Base-by-base conservation (phyloP, 2,329 filamentous ascomycete species). In the Fusarium sp. region DNA sequence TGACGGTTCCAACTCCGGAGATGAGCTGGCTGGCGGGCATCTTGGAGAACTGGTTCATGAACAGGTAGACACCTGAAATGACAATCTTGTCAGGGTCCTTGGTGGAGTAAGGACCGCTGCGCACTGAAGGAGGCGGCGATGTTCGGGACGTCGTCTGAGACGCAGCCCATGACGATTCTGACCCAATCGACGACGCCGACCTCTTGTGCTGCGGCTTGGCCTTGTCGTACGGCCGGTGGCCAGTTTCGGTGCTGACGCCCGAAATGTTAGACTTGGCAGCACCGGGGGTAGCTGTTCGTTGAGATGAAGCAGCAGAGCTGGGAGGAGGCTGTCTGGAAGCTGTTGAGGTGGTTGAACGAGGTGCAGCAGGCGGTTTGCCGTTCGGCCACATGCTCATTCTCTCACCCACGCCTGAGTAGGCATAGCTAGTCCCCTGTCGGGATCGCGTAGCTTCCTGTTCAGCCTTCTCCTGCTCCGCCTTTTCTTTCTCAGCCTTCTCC, bases 41-140 rank as follows among this genome's bases (percentile, higher is more conserved):
- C 80, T 93, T 94, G 75, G 94, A 92, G 78, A 94, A 97, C 67
- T 94, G 90, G 82, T 97, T 97, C 83, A 95, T 95, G 87, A 97
- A 98, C 65, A 93, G 88, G 81, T 97, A 98, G 5, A 98, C 97
- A 13, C 93, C 97, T 80, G 93, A 93, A 83, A 99, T 96, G 72
- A 98, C 92, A 80, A 99, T 97, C 88, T 99, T 99, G 85, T 97
- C 92, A 0, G 96, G 95, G 81, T 98, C 95, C 75, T 94, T 94
- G 31, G 95, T 98, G 39, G 91, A 89, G 83, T 98, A 98, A 3
- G 94, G 90, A 1, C 92, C 92, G 2, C 92, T 91, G 57, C 94
- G 91, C 74, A 92, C 89, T 5, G 93, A 95, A 2, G 94, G 92
- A 18, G 95, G 95, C 10, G 95, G 94, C 6, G 94, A 94, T 8